A percentile compares a stretch with the other conserved stretches of the same genome.
phyloP scores from a whole-genome alignment of 129 eudicot species.

The Pittosporum tobira region DNA sequence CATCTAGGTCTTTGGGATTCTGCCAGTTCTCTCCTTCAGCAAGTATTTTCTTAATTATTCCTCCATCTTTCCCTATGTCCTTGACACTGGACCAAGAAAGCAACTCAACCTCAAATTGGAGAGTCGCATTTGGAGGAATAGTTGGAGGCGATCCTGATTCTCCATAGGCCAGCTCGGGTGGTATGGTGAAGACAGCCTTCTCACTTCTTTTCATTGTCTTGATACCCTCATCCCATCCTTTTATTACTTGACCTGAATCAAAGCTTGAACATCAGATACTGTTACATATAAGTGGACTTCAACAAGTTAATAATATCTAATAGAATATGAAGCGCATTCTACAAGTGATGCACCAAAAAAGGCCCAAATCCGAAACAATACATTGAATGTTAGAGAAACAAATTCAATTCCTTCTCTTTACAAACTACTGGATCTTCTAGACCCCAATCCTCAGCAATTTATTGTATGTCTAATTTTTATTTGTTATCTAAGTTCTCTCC shows the following conservation, averaged over 20 bases:
- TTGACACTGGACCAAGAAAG: conserved; percentile 76
- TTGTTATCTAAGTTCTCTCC: too few species aligned
- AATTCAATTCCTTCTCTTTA: too few species aligned
- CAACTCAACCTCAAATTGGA: conserved; percentile 75
- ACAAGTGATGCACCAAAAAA: too few species aligned
- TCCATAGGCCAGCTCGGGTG: conserved; percentile 81
- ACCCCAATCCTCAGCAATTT: too few species aligned
- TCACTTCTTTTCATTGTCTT: conserved; percentile 94
- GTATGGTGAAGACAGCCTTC: conserved; percentile 77
- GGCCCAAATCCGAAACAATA: too few species aligned
- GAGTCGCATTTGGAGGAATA: conserved; percentile 79
- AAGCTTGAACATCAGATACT: neutral
- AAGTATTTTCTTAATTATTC: conserved; percentile 67
- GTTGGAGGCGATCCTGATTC: conserved; percentile 88
- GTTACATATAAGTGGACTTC: too few species aligned
- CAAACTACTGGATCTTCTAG: too few species aligned
- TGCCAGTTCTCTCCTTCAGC: conserved; percentile 85
- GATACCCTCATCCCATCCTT: conserved; percentile 93
- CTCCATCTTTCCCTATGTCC: conserved; percentile 94
- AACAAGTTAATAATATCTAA: too few species aligned
- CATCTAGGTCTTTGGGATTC: conserved; percentile 80
- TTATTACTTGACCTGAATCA: conserved; percentile 71
- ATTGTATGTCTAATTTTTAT: too few species aligned
- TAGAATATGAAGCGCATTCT: too few species aligned
- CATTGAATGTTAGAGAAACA: too few species aligned